These are phyloP conservation scores for Solanum paucissectum DNA, from an alignment of 257 asterid species.

Conservation along the genomic window DNA sequence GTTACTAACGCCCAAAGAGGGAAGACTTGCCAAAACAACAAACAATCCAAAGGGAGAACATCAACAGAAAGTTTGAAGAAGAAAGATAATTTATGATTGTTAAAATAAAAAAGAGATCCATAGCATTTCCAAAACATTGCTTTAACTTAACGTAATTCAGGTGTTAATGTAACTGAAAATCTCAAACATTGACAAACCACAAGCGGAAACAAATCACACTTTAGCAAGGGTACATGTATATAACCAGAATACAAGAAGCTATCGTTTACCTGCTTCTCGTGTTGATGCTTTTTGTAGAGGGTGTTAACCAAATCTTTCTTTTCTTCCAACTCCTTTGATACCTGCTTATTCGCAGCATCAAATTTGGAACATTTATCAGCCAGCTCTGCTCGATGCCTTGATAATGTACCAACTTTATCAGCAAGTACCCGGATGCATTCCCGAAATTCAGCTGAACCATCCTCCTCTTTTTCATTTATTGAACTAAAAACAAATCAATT, in stretches of 20 bases:
- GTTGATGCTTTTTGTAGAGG: constrained; percentile 76
- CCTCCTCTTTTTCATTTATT: constrained; percentile 54
- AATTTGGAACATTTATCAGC: constrained; percentile 62
- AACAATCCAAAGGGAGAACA: not conserved
- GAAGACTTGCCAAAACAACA: not conserved
- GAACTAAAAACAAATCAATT: constrained; percentile 34
- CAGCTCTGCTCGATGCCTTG: constrained; percentile 61
- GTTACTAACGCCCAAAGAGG: not conserved
- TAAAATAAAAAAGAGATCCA: not conserved
- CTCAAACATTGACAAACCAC: not conserved
- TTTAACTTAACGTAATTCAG: not conserved
- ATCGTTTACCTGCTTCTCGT: constrained; percentile 73
- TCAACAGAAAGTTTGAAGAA: not conserved
- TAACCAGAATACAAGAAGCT: not conserved
- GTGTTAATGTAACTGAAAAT: not conserved
- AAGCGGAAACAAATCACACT: not conserved
- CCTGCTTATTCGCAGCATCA: constrained; percentile 58
- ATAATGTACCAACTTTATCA: constrained; percentile 61
- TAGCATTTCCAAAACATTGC: not conserved
- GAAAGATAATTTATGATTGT: not conserved
- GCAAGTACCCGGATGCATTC: constrained; percentile 79
- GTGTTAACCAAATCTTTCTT: constrained; percentile 70
- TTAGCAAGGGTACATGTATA: not conserved
- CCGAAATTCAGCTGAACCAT: constrained; percentile 62
- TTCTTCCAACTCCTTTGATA: constrained; percentile 67